Evolutionary conservation across 441 rosid genomes (phyloP).

Genomic region (Pelargonium australe): DNA sequence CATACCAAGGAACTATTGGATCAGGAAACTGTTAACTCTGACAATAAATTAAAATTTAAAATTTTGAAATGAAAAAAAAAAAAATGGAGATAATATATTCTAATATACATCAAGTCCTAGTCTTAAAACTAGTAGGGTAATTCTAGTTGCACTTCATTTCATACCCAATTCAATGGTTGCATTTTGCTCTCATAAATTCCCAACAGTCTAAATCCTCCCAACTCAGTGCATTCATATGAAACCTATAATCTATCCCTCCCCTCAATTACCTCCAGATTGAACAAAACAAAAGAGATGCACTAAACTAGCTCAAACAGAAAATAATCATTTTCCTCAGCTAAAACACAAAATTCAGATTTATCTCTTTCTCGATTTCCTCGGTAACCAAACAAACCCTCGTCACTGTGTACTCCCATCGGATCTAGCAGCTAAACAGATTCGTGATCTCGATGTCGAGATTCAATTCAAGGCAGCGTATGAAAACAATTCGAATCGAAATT

Average conservation of each 20-base stretch:
- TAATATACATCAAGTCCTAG: background rate
- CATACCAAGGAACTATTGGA: background rate
- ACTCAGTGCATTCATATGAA: no score
- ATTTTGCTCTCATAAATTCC: background rate
- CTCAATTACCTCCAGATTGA: no score
- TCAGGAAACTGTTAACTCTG: background rate
- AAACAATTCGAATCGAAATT: background rate
- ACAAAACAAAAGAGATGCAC: background rate
- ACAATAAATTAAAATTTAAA: background rate
- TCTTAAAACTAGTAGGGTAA: background rate
- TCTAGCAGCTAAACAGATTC: background rate
- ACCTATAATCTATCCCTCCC: no score
- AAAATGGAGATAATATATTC: background rate
- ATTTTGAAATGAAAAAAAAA: background rate
- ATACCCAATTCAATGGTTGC: background rate
- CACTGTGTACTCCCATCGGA: background rate
- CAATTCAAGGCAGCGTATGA: background rate
- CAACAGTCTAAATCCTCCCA: background rate
- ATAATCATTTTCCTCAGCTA: background rate
- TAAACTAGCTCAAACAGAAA: background rate
- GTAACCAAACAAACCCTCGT: background rate
- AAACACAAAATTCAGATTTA: background rate
- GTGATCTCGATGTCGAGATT: background rate
- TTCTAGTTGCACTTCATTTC: background rate
- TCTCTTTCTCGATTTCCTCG: background rate